Conservation (phyloP, 1,139 yeast species). For the Pichia inconspicua region DNA sequence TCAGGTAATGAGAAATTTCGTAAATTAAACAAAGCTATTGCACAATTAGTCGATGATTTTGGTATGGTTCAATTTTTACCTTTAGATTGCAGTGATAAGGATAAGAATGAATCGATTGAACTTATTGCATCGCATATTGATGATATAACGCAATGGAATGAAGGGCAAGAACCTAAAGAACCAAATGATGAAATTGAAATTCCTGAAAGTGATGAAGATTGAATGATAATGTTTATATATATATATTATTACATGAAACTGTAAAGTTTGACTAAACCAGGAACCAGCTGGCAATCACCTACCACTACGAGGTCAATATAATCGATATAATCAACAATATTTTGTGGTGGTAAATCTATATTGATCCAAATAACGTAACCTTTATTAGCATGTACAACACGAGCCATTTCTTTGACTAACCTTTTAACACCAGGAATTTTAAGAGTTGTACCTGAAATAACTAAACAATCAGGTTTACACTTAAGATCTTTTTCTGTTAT, state of each 20-base stretch:
- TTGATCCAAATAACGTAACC: constrained; percentile 55
- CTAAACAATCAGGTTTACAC: constrained; percentile 63
- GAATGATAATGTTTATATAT: not conserved
- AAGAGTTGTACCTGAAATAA: constrained; percentile 80
- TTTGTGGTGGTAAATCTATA: constrained; percentile 43
- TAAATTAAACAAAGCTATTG: constrained; percentile 70
- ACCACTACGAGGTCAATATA: constrained; percentile 46
- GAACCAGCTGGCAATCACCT: constrained; percentile 53
- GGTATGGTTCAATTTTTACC: constrained; percentile 98
- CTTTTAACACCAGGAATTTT: constrained; percentile 82
- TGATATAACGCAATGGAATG: constrained; percentile 97
- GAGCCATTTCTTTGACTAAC: constrained; percentile 62
- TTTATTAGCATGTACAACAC: constrained; percentile 51
- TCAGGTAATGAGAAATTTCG: constrained; percentile 63
- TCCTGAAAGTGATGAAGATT: constrained; percentile 33
- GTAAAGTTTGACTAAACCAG: constrained; percentile 25
- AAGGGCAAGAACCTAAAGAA: constrained; percentile 92
- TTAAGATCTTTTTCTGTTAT: constrained; percentile 62
- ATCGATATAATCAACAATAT: constrained; percentile 43
- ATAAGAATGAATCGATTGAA: constrained; percentile 55
- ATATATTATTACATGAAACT: constrained; percentile 11
- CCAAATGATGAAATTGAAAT: constrained; percentile 69
- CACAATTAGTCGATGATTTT: constrained; percentile 87
- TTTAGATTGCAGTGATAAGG: constrained; percentile 69
- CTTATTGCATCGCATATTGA: constrained; percentile 88